Percentiles rank a stretch among this genome's conserved stretches.
phyloP scores from a whole-genome alignment of 148 eudicot genomes.

The Cornus florida region DNA sequence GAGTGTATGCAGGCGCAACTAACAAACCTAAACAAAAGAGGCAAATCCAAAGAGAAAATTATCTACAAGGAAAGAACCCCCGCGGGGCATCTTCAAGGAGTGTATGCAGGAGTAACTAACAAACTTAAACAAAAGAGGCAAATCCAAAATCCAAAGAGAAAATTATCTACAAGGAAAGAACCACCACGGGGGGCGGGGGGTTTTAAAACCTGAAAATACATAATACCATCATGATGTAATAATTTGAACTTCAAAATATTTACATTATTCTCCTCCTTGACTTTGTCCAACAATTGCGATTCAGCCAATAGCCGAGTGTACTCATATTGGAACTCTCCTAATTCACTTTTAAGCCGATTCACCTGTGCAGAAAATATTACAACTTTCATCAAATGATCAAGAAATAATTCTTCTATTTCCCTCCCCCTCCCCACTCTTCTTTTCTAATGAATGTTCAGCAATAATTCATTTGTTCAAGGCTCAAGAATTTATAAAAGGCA shows the following conservation, averaged over 20 bases:
- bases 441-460: neutral
- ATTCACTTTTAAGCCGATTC: conserved; percentile 21
- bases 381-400: neutral
- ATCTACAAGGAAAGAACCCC: no score
- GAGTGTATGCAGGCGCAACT: neutral
- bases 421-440: neutral
- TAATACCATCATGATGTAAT: no score
- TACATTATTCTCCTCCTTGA: conserved; percentile 24
- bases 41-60: neutral
- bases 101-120: neutral
- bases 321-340: conserved; percentile 20
- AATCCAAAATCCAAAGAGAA: neutral
- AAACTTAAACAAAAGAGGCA: neutral
- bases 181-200: no score
- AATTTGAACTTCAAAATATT: neutral
- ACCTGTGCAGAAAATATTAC: conserved; percentile 21
- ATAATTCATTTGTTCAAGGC: neutral
- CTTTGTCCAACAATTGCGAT: conserved; percentile 17
- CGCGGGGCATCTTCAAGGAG: neutral
- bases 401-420: no score
- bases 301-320: conserved; percentile 25
- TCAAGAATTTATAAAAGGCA: neutral
- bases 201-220: no score
- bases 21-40: neutral
- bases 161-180: no score